phyloP scores from a whole-genome alignment of 192 early-diverging fungal genomes.

The Coemansia sp. region DNA sequence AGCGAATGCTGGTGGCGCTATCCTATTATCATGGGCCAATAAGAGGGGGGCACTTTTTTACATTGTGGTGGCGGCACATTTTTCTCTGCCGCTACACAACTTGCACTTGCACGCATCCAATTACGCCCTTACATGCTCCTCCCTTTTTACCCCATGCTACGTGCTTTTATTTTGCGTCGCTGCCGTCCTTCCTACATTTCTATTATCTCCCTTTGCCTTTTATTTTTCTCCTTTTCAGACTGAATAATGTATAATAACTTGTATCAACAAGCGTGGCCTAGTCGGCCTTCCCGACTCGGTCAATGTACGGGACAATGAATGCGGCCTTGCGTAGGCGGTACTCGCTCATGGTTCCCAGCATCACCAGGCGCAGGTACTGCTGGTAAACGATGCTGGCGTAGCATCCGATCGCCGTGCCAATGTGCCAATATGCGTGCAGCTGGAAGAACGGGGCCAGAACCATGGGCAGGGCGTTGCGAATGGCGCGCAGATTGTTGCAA shows the following conservation, averaged over 20 bases:
- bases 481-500: constrained; percentile 61
- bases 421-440: constrained; percentile 73
- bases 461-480: constrained; percentile 55
- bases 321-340: constrained; percentile 40
- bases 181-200: background rate
- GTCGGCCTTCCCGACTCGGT: constrained; percentile 10
- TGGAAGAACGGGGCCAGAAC: constrained; percentile 60
- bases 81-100: constrained; percentile 4
- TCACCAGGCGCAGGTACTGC: constrained; percentile 60
- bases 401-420: constrained; percentile 62
- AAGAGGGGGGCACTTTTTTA: background rate
- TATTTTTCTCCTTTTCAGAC: background rate
- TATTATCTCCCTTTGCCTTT: constrained; percentile 2
- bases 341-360: constrained; percentile 43
- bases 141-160: background rate
- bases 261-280: constrained; percentile 9
- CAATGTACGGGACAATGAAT: constrained; percentile 53
- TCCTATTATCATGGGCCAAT: background rate
- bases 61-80: background rate
- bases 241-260: background rate
- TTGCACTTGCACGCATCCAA: background rate
- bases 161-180: constrained; percentile 2
- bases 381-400: constrained; percentile 61
- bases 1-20: background rate
- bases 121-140: background rate